phyloP scores from a whole-genome alignment of 805 yeast genomes.

The Blastobotrys attinorum region DNA sequence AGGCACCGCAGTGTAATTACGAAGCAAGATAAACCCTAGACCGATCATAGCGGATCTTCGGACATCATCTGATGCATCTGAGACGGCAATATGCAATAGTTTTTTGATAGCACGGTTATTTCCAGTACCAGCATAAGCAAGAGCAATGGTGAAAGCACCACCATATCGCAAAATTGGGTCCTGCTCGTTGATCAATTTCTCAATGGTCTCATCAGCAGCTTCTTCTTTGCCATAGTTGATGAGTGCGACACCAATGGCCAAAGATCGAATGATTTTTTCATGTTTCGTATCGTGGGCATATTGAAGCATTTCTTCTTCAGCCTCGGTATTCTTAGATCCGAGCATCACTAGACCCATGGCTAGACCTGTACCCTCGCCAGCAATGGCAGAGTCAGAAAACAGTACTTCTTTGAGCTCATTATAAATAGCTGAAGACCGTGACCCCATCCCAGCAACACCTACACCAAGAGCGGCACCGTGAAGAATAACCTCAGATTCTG shows the following conservation, averaged over 20 bases:
- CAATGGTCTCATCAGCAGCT: conserved; percentile 62
- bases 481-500: conserved; percentile 73
- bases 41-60: conserved; percentile 93
- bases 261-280: conserved; percentile 89
- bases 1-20: conserved; percentile 90
- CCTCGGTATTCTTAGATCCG: conserved; percentile 72
- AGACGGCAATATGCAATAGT: conserved; percentile 85
- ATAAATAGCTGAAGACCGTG: conserved; percentile 63
- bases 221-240: conserved; percentile 82
- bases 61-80: conserved; percentile 93
- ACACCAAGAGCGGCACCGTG: conserved; percentile 96
- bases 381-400: conserved; percentile 83
- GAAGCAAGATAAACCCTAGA: conserved; percentile 81
- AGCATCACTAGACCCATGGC: conserved; percentile 95
- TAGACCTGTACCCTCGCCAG: conserved; percentile 94
- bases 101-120: conserved; percentile 79
- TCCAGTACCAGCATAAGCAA: conserved; percentile 96
- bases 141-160: conserved; percentile 87
- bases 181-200: conserved; percentile 60
- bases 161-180: conserved; percentile 87
- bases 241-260: conserved; percentile 82
- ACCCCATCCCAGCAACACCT: conserved; percentile 96
- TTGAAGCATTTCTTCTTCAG: conserved; percentile 70
- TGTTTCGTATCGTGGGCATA: conserved; percentile 95
- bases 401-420: conserved; percentile 78